Conservation (phyloP, 2,329 filamentous ascomycete species). For the Diaporthe australafricana region DNA sequence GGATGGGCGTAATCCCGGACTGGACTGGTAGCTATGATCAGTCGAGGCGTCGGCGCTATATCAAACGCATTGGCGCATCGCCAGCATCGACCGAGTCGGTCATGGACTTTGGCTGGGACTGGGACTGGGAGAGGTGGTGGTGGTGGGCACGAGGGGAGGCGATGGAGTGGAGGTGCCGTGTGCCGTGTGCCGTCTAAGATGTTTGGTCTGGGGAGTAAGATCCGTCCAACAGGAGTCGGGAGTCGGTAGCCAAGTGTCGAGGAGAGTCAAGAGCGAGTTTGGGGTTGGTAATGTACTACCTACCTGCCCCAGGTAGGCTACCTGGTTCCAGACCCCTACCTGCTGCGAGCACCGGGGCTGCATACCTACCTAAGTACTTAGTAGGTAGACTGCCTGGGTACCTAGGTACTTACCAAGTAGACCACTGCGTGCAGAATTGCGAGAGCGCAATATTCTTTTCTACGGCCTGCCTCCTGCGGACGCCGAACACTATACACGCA, state of each 20-base stretch:
- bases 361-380: no score
- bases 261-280: not conserved
- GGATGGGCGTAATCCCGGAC: not conserved
- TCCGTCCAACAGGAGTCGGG: constrained; percentile 3
- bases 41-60: constrained; percentile 18
- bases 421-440: no score
- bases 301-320: not conserved
- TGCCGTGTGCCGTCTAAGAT: not conserved
- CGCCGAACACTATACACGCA: no score
- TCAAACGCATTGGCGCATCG: constrained; percentile 30
- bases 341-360: no score
- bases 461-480: no score
- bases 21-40: constrained; percentile 2
- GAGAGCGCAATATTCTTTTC: no score
- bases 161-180: constrained; percentile 15
- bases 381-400: no score
- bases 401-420: no score
- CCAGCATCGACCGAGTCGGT: constrained; percentile 27
- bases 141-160: not conserved
- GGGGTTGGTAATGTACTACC: not conserved
- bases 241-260: constrained; percentile 5
- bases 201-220: constrained; percentile 7
- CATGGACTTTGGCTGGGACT: constrained; percentile 24
- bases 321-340: not conserved
- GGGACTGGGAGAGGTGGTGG: not conserved